Evolutionary conservation across 2,329 filamentous ascomycete species (phyloP).

Genomic region (Pyricularia pennisetigena): DNA sequence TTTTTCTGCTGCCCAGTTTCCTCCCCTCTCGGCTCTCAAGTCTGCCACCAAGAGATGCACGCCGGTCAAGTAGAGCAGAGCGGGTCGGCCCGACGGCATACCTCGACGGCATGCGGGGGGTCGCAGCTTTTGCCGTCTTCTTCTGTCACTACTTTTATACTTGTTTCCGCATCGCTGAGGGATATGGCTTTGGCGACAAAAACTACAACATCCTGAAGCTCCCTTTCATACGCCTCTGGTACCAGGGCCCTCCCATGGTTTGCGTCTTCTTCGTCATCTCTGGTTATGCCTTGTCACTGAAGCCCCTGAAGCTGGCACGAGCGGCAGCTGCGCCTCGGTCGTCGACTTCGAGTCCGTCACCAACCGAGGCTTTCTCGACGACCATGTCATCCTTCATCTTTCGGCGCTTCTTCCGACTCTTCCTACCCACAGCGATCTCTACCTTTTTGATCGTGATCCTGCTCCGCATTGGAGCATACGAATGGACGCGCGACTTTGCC

Average conservation of each 20-base stretch:
- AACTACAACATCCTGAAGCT: slow-evolving; percentile 39
- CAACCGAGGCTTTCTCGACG: slow-evolving; percentile 23
- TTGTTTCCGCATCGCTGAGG: slow-evolving; percentile 38
- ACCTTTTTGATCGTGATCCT: slow-evolving; percentile 36
- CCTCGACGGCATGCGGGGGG: slow-evolving; percentile 46
- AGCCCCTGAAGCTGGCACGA: slow-evolving; percentile 31
- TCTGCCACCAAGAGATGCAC: slow-evolving; percentile 19
- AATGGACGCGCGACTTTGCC: slow-evolving; percentile 35
- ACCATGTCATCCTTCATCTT: slow-evolving; percentile 41
- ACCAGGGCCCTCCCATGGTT: slow-evolving; percentile 46
- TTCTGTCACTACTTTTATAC: slow-evolving; percentile 49
- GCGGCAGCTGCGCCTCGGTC: slow-evolving; percentile 4
- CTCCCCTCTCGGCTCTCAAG: slow-evolving; percentile 32
- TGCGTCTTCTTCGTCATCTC: slow-evolving; percentile 54
- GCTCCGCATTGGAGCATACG: slow-evolving; percentile 35
- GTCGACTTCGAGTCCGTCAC: not conserved
- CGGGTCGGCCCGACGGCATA: slow-evolving; percentile 43
- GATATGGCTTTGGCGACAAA: slow-evolving; percentile 32
- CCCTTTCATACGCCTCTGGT: slow-evolving; percentile 43
- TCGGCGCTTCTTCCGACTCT: slow-evolving; percentile 40
- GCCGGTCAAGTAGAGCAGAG: slow-evolving; percentile 17
- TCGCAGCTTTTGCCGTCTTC: slow-evolving; percentile 45
- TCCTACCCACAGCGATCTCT: slow-evolving; percentile 38
- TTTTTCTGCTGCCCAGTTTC: slow-evolving; percentile 45
- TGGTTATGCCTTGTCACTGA: slow-evolving; percentile 48